Conservation (phyloP, 2,329 filamentous ascomycete genomes). For the Aspergillus flavus region DNA sequence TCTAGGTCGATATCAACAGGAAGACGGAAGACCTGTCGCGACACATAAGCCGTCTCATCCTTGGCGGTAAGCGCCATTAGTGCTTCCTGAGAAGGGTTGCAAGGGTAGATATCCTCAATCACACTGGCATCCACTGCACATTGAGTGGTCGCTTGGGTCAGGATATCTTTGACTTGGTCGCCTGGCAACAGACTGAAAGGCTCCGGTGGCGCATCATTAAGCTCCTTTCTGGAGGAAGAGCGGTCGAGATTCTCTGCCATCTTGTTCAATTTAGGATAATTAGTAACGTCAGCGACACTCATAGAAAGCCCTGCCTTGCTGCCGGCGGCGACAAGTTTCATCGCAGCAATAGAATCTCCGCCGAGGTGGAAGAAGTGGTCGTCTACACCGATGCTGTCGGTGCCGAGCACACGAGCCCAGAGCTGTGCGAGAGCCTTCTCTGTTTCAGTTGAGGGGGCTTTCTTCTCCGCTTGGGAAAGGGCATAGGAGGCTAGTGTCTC, state of each 20-base stretch:
- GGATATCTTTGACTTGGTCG: neutral
- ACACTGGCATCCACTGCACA: neutral
- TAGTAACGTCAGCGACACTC: neutral
- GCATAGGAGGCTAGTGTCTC: neutral
- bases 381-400: neutral
- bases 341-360: constrained; percentile 31
- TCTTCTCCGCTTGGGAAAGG: neutral
- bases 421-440: neutral
- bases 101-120: neutral
- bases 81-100: neutral
- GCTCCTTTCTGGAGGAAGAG: neutral
- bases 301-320: neutral
- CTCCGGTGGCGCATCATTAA: neutral
- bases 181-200: neutral
- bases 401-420: constrained; percentile 5
- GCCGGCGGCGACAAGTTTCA: constrained; percentile 11
- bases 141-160: neutral
- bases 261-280: neutral
- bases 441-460: neutral
- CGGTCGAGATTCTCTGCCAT: neutral
- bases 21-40: neutral
- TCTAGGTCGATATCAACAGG: neutral
- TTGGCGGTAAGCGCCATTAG: neutral
- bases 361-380: constrained; percentile 32
- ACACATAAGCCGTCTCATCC: neutral